Conservation (phyloP, 2,329 filamentous ascomycete genomes). For the Mycogone perniciosa region DNA sequence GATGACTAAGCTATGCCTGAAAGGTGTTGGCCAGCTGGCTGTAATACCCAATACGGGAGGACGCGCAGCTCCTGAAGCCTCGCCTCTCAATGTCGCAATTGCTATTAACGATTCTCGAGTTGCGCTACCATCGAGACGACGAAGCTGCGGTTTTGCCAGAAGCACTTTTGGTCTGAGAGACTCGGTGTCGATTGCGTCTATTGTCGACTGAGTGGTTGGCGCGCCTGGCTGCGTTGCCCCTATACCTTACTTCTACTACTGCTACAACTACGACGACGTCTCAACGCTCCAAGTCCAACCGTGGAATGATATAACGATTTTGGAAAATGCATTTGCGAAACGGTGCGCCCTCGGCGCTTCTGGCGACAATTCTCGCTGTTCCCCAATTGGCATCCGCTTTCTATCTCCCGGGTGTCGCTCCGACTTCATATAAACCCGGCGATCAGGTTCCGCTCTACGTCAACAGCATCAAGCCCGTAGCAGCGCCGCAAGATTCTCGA, state of each 20-base stretch:
- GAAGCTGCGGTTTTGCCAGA: not conserved
- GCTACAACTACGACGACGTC: not conserved
- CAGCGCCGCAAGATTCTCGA: constrained; percentile 68
- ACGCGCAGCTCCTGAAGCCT: not conserved
- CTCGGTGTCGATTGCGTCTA: not conserved
- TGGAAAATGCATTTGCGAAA: constrained; percentile 40
- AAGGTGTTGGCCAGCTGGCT: not conserved
- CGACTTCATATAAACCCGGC: constrained; percentile 78
- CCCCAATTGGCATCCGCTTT: constrained; percentile 64
- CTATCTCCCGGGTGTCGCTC: constrained; percentile 93
- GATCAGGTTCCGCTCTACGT: constrained; percentile 82
- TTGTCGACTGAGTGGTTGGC: not conserved
- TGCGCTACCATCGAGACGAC: too few relatives aligned
- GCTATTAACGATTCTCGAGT: too few relatives aligned
- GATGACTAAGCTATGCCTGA: not conserved
- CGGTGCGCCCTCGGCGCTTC: constrained; percentile 43
- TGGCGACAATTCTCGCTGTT: constrained; percentile 43
- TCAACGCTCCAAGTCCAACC: constrained; percentile 1
- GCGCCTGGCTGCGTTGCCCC: constrained; percentile 12
- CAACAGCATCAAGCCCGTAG: constrained; percentile 84
- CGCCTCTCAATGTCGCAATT: not conserved
- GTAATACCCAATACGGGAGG: not conserved
- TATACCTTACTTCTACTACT: not conserved
- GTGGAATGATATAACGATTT: constrained; percentile 23
- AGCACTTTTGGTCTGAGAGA: not conserved